Conservation (phyloP, 192 early-diverging fungal species). For the Thoreauomyces humboldtii region DNA sequence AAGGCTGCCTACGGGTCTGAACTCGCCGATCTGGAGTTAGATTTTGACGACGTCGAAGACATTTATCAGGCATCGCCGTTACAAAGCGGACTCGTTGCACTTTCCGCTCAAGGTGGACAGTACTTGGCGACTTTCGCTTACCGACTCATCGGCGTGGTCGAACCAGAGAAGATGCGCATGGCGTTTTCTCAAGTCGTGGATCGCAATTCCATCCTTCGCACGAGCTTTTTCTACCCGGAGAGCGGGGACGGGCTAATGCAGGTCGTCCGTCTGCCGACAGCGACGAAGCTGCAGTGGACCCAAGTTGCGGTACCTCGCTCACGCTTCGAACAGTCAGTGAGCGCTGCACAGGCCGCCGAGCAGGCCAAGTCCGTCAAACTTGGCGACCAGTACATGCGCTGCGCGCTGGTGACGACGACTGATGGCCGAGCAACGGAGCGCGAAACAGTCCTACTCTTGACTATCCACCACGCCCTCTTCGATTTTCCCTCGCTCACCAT, state of each 20-base stretch:
- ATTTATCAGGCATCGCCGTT: constrained; percentile 25
- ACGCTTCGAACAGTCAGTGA: background rate
- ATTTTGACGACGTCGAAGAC: constrained; percentile 23
- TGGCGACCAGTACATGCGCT: background rate
- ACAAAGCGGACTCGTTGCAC: constrained; percentile 14
- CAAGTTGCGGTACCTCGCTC: no score
- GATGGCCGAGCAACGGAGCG: background rate
- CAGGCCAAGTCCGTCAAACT: background rate
- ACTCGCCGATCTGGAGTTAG: background rate
- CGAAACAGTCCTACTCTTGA: background rate
- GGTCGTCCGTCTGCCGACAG: background rate
- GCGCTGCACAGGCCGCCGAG: background rate
- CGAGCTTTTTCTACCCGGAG: constrained; percentile 10
- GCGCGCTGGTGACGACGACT: background rate
- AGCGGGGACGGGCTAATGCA: background rate
- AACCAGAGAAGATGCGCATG: background rate
- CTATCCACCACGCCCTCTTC: constrained; percentile 13
- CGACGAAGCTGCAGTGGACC: no score
- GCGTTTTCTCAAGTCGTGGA: constrained; percentile 1
- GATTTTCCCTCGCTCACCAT: constrained; percentile 10
- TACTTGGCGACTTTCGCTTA: background rate
- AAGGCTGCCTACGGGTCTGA: background rate
- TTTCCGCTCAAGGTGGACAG: background rate
- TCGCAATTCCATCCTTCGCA: constrained; percentile 17
- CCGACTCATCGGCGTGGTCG: background rate